Evolutionary conservation across 78 protist genomes (phyloP).

Genomic region (Dictyostelium brefeldianum): DNA sequence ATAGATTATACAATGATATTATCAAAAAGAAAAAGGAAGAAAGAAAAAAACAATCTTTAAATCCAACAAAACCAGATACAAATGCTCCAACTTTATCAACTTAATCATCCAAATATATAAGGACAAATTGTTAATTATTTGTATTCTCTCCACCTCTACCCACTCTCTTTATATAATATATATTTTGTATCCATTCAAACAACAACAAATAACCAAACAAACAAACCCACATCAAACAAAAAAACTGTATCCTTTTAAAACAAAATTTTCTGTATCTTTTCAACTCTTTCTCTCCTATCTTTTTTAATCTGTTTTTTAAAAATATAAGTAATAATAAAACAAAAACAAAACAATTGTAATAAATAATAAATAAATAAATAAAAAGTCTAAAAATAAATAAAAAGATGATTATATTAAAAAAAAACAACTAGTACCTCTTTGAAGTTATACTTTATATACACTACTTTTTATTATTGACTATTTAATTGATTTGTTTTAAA

Average conservation of each 20-base stretch:
- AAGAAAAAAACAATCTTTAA: slow-evolving; percentile 28
- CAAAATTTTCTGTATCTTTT: neutral
- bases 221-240: neutral
- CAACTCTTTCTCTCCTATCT: no score
- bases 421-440: no score
- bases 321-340: neutral
- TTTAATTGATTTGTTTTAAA: neutral
- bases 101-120: neutral
- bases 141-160: no score
- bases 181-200: neutral
- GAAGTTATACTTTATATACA: no score
- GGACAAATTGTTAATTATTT: neutral
- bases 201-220: neutral
- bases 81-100: slow-evolving; percentile 5
- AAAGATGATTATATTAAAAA: no score
- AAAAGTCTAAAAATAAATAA: no score
- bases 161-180: no score
- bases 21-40: slow-evolving; percentile 85
- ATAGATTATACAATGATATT: slow-evolving; percentile 85
- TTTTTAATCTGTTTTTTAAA: neutral
- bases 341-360: neutral
- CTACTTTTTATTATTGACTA: no score
- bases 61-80: slow-evolving; percentile 30
- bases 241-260: neutral
- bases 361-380: neutral